Percentiles rank a stretch among this genome's conserved stretches.
phyloP scores from a whole-genome alignment of 768 basidiomycete species.

The Suillus lakei region DNA sequence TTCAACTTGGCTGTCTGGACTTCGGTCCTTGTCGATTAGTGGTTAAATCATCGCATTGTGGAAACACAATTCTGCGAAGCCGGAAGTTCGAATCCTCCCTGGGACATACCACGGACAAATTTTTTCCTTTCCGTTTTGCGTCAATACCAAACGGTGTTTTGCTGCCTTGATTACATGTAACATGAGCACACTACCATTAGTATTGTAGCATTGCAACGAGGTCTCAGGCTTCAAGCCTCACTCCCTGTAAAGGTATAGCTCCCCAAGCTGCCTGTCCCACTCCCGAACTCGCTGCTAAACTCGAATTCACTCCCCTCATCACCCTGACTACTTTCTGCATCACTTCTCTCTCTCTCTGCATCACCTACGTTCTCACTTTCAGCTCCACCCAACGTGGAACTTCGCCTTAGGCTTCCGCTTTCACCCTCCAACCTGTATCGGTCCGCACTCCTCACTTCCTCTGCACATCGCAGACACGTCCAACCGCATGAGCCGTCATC shows the following conservation, averaged over 20 bases:
- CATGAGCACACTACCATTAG: no score
- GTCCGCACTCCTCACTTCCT: constrained; percentile 65
- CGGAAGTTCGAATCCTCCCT: constrained; percentile 12
- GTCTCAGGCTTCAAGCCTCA: not conserved
- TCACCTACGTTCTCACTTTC: constrained; percentile 35
- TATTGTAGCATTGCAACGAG: not conserved
- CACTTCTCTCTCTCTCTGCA: constrained; percentile 33
- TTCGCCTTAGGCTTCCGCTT: constrained; percentile 41
- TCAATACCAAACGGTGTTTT: not conserved
- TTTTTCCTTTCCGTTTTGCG: not conserved
- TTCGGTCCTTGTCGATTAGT: constrained; percentile 11
- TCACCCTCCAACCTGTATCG: constrained; percentile 37
- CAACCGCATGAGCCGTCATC: constrained; percentile 69
- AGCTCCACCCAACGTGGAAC: constrained; percentile 31
- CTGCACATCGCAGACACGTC: constrained; percentile 85
- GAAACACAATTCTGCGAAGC: constrained; percentile 9
- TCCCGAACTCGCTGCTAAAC: constrained; percentile 52
- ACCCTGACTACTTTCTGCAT: constrained; percentile 21
- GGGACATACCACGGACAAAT: constrained; percentile 9
- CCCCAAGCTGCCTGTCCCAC: constrained; percentile 40
- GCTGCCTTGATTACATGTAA: not conserved
- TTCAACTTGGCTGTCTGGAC: accelerated
- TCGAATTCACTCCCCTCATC: constrained; percentile 58
- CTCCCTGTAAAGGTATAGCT: constrained; percentile 6
- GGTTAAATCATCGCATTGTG: constrained; percentile 12